Base-by-base conservation (phyloP, 83 land plant species). In the Diphasiastrum complanatum region DNA sequence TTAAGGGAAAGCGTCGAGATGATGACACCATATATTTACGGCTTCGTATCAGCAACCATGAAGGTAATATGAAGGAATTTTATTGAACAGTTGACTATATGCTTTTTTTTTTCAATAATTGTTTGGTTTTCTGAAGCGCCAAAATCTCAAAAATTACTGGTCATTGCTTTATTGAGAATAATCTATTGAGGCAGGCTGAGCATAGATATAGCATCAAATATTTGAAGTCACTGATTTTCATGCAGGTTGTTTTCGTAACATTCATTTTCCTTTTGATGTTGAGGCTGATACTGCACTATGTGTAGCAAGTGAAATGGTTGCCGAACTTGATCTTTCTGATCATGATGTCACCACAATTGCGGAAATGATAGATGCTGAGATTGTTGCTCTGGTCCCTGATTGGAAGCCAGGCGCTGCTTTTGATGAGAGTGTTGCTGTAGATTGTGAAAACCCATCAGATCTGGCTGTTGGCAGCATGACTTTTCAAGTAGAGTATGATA, bases 301-400 rank as follows among this genome's bases (percentile, higher is more conserved):
- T 63, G 83, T 81, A 29, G 84, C 84, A 1, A 67, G 70, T 51
- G 84, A 81, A 60, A 81, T 81, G 82, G 83, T 81, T 29, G 78
- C 47, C 49, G 84, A 78, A 38, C 63, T 81, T 34, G 82, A 81
- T 53, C 72, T 81, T 37, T 63, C 68, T 16, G 83, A 81, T 56
- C 60, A 72, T 4, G 83, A 71, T 47, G 79, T 76, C 14, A 50
- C 59, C 8, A 78, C 78, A 4, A 79, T 81, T 41, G 83, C 79
- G 3, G 64, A 71, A 25, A 71, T 71, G 68, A 81, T 81, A 38
- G 79, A 70, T 41, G 67, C 64, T 23, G 79, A 78, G 65, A 71
- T 81, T 22, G 51, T 63, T 20, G 51, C 62, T 14, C 37, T 81
- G 45, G 83, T 75, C 20, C 79, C 83, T 19, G 75, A 75, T 28